These are phyloP conservation scores for Termitomyces sp. DNA, from an alignment of 768 basidiomycete genomes.

Conservation along the genomic window DNA sequence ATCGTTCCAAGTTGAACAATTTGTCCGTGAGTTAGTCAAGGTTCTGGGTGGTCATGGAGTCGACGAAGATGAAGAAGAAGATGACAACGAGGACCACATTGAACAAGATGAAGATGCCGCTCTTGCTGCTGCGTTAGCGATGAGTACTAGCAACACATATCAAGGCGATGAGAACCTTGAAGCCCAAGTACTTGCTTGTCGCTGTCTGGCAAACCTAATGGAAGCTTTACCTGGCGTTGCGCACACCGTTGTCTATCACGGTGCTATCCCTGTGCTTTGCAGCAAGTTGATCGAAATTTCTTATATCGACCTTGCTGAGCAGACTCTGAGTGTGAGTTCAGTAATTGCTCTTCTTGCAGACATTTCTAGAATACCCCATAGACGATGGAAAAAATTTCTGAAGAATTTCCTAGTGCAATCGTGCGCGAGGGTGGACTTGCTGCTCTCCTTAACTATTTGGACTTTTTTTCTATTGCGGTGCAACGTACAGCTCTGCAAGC, in stretches of 20 bases:
- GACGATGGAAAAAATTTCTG: slow-evolving; percentile 98
- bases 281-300: slow-evolving; percentile 96
- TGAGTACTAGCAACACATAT: slow-evolving; percentile 65
- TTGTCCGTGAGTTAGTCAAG: slow-evolving; percentile 86
- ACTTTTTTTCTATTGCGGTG: slow-evolving; percentile 97
- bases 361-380: slow-evolving; percentile 26
- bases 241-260: slow-evolving; percentile 96
- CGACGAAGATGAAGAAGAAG: slow-evolving; percentile 72
- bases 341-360: slow-evolving; percentile 9
- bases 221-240: slow-evolving; percentile 97
- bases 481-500: slow-evolving; percentile 96
- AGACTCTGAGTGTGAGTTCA: slow-evolving; percentile 87
- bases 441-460: slow-evolving; percentile 90
- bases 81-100: slow-evolving; percentile 53
- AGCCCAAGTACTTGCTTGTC: slow-evolving; percentile 92
- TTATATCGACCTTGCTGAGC: slow-evolving; percentile 97
- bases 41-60: slow-evolving; percentile 80
- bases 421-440: slow-evolving; percentile 93
- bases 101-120: slow-evolving; percentile 83
- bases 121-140: slow-evolving; percentile 80
- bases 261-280: slow-evolving; percentile 97
- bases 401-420: slow-evolving; percentile 94
- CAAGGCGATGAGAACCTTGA: slow-evolving; percentile 86
- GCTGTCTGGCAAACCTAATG: slow-evolving; percentile 97
- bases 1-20: slow-evolving; percentile 92